These are phyloP conservation scores for Scytalidium lignicola DNA, from an alignment of 2,329 filamentous ascomycete species.

Conservation along the genomic window DNA sequence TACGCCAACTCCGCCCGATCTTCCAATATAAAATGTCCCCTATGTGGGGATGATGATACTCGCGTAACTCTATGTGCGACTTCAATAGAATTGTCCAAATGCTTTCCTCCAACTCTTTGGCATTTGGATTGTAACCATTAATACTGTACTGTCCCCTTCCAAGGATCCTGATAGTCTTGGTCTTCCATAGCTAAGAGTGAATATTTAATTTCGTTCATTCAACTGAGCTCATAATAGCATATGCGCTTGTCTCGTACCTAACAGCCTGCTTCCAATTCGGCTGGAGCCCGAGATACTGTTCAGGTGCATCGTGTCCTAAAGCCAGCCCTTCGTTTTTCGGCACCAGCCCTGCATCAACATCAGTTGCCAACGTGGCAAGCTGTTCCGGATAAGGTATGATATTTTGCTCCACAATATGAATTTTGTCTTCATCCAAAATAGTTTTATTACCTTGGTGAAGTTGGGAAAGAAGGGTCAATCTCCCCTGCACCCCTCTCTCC, in stretches of 20 bases:
- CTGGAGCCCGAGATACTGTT: background rate
- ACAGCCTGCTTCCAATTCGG: background rate
- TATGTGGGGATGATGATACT: no score
- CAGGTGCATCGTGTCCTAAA: background rate
- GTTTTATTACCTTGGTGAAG: background rate
- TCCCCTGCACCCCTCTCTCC: background rate
- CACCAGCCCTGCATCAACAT: conserved; percentile 45
- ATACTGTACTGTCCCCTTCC: no score
- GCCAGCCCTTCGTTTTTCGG: background rate
- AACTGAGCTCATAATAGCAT: background rate
- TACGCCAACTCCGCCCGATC: no score
- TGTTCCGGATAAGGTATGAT: background rate
- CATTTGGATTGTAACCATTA: no score
- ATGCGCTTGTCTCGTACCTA: background rate
- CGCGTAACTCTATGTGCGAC: no score
- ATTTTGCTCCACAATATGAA: background rate
- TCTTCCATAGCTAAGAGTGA: no score
- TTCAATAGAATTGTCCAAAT: no score
- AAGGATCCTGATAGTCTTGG: no score
- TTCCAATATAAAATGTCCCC: no score
- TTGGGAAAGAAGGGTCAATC: background rate
- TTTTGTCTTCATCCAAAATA: background rate
- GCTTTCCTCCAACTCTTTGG: no score
- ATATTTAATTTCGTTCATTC: background rate
- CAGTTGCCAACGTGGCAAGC: conserved; percentile 28